These are phyloP conservation scores for Naganishia cerealis DNA, from an alignment of 1,284 basidiomycete species.

Conservation along the genomic window DNA sequence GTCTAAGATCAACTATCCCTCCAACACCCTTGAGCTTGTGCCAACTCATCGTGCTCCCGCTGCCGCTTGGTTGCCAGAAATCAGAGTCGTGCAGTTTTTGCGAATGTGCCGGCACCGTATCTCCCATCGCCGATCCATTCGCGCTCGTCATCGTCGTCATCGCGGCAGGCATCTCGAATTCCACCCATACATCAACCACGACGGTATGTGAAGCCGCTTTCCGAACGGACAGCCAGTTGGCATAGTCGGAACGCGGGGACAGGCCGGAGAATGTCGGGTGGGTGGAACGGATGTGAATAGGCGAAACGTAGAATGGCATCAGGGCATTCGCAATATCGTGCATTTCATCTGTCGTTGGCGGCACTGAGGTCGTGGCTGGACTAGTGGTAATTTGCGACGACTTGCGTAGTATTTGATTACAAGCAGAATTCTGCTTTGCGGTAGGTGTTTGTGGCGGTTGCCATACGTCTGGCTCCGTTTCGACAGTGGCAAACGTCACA, in stretches of 20 bases:
- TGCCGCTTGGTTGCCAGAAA: no score
- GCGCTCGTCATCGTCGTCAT: no score
- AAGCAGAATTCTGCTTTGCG: neutral
- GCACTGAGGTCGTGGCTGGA: neutral
- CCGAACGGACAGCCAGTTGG: constrained; percentile 44
- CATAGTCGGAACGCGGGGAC: constrained; percentile 47
- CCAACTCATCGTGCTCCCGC: constrained; percentile 1
- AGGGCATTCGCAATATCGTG: constrained; percentile 9
- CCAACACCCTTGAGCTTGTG: constrained; percentile 23
- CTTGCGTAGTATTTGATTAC: no score
- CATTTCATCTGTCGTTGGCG: constrained; percentile 4
- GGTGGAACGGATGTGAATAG: constrained; percentile 48
- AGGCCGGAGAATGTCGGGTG: constrained; percentile 48
- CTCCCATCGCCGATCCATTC: no score
- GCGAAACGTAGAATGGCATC: constrained; percentile 52
- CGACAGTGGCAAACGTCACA: constrained; percentile 25
- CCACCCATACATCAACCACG: constrained; percentile 48
- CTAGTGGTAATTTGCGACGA: neutral
- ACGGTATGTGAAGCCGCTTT: constrained; percentile 40
- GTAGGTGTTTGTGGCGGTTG: neutral
- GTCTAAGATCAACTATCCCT: constrained; percentile 35
- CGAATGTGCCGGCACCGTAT: neutral
- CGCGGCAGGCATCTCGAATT: constrained; percentile 33
- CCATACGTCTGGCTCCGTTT: neutral
- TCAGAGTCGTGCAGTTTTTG: constrained; percentile 20